These are phyloP conservation scores for Lepiota venenata DNA, from an alignment of 768 basidiomycete species.

Conservation along the genomic window DNA sequence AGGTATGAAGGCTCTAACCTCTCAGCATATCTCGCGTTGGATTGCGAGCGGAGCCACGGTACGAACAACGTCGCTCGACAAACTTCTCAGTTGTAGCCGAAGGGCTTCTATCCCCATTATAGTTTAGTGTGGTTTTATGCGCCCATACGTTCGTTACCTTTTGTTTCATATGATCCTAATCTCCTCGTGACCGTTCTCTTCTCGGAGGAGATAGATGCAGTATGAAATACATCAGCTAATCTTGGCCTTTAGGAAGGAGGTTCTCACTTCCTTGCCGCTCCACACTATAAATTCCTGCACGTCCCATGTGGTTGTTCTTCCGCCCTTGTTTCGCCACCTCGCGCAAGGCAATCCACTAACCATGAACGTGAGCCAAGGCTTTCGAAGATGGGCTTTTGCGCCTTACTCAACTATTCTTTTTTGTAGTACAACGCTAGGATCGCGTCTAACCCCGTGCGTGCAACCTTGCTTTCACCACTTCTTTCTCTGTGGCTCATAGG, in stretches of 20 bases:
- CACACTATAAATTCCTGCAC: conserved; percentile 6
- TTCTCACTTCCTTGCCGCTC: not conserved
- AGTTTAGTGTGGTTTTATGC: not conserved
- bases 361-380: conserved; percentile 11
- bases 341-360: not conserved
- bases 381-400: not conserved
- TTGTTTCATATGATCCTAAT: not conserved
- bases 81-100: not conserved
- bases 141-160: not conserved
- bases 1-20: too few species aligned
- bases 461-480: not conserved
- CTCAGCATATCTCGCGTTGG: not conserved
- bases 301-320: not conserved
- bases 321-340: conserved; percentile 1
- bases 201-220: conserved; percentile 8
- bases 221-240: not conserved
- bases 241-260: not conserved
- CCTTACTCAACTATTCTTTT: not conserved
- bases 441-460: conserved; percentile 27
- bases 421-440: conserved; percentile 27
- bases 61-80: not conserved
- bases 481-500: not conserved
- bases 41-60: not conserved
- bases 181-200: conserved; percentile 6
- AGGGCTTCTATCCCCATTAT: conserved; percentile 1